Conservation (phyloP, 306 rosid genomes). For the Inga leiocalycina region DNA sequence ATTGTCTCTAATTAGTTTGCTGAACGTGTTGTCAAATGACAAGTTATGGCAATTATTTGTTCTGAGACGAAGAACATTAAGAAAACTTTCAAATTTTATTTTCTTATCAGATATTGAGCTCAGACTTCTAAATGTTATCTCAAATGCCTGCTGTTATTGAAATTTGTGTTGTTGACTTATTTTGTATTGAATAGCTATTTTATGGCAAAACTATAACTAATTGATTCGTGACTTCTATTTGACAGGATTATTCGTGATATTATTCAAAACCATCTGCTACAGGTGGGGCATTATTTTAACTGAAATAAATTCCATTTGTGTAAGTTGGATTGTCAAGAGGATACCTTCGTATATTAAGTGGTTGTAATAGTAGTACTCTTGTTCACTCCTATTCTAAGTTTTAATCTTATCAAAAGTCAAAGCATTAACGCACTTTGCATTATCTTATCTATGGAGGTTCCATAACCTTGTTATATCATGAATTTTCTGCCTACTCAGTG, state of each 20-base stretch:
- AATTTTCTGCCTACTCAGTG: constrained; percentile 57
- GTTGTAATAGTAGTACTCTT: not conserved
- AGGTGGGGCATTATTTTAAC: constrained; percentile 58
- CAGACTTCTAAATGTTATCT: constrained; percentile 7
- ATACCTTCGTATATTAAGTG: not conserved
- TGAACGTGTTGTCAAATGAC: constrained; percentile 9
- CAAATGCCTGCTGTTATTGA: not conserved
- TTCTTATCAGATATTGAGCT: constrained; percentile 7
- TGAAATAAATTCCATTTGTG: constrained; percentile 26
- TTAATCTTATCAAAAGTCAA: not conserved
- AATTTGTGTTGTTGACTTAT: constrained; percentile 10
- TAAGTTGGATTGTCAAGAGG: constrained; percentile 19
- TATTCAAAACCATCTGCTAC: constrained; percentile 93
- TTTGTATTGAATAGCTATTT: constrained; percentile 23
- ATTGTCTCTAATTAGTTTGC: constrained; percentile 3
- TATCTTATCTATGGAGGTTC: not conserved
- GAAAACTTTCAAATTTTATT: constrained; percentile 25
- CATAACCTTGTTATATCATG: constrained; percentile 16
- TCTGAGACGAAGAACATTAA: constrained; percentile 16
- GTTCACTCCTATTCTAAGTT: constrained; percentile 3
- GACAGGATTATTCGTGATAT: constrained; percentile 95
- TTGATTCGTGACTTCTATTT: constrained; percentile 24
- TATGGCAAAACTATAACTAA: constrained; percentile 14
- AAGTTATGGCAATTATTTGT: constrained; percentile 21
- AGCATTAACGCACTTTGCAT: not conserved